Percentiles rank a stretch among this genome's conserved stretches.
Conservation (phyloP, 345 rosid species). For the Microthlaspi erraticum region DNA sequence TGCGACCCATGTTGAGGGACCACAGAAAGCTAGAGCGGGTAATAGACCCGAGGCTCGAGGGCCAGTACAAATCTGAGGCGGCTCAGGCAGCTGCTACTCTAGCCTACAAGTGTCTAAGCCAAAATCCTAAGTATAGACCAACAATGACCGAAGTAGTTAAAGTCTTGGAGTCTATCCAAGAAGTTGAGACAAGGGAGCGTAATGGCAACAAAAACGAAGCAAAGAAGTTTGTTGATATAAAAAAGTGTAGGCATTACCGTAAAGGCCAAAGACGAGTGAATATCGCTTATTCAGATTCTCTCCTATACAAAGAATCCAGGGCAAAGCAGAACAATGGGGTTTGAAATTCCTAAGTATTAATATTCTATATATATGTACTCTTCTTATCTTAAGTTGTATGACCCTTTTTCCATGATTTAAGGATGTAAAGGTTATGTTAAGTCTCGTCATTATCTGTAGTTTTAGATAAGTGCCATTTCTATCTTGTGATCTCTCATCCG, state of each 20-base stretch:
- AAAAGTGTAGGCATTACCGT: constrained; percentile 4
- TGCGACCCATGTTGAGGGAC: constrained; percentile 62
- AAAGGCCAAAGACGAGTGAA: constrained; percentile 38
- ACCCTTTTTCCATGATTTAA: constrained; percentile 8
- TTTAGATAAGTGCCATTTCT: background rate
- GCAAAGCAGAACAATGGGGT: constrained; percentile 18
- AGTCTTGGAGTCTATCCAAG: constrained; percentile 64
- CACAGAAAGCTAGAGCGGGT: constrained; percentile 54
- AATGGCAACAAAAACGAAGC: constrained; percentile 37
- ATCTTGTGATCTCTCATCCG: too few relatives aligned
- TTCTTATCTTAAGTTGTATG: constrained; percentile 5
- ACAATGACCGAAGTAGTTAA: constrained; percentile 65
- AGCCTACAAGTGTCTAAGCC: constrained; percentile 72
- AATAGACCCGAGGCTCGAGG: constrained; percentile 68
- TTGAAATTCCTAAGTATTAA: constrained; percentile 15
- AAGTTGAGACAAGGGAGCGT: constrained; percentile 46
- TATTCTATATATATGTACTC: background rate
- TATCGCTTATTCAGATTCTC: constrained; percentile 52
- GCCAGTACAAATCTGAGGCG: constrained; percentile 58
- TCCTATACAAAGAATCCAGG: constrained; percentile 41
- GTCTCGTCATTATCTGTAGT: background rate
- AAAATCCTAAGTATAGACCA: constrained; percentile 66
- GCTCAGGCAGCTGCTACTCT: constrained; percentile 60
- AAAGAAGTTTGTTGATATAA: constrained; percentile 10
- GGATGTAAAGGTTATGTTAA: constrained; percentile 2